Percentiles rank a stretch among this genome's conserved stretches.
These are phyloP conservation scores for Solanum dulcamara DNA, from an alignment of 257 asterid species.

Conservation along the genomic window DNA sequence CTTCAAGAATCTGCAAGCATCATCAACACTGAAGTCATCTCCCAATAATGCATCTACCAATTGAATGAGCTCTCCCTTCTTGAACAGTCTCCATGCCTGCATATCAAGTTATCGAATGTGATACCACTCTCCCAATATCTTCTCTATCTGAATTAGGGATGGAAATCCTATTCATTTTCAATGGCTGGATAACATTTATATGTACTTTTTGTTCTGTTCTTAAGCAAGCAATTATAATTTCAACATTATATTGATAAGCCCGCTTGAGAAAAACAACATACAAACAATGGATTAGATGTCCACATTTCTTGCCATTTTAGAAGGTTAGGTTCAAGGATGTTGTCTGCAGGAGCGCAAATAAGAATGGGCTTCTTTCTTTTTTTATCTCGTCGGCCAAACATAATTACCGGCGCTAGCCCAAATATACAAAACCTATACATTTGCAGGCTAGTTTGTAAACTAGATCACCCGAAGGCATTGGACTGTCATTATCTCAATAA, in stretches of 20 bases:
- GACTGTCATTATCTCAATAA: not conserved
- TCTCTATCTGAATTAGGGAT: not conserved
- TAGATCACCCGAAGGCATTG: not conserved
- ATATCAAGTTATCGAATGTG: not conserved
- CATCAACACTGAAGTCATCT: conserved; percentile 21
- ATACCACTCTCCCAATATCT: not conserved
- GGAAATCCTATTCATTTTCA: not conserved
- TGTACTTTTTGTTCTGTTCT: not conserved
- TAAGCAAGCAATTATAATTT: not conserved
- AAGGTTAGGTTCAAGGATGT: not conserved
- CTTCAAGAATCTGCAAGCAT: conserved; percentile 50
- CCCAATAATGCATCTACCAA: conserved; percentile 40
- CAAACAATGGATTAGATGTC: not conserved
- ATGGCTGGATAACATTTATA: not conserved
- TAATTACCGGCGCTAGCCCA: not conserved
- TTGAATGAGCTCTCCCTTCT: conserved; percentile 33
- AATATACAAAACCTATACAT: not conserved
- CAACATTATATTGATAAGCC: not conserved
- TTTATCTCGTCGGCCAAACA: not conserved
- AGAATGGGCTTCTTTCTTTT: not conserved
- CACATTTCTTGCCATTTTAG: not conserved
- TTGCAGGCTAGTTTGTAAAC: not conserved
- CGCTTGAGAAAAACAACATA: not conserved
- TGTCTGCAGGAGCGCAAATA: not conserved
- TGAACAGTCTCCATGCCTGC: conserved; percentile 63